Evolutionary conservation across 1,139 yeast species (phyloP), one percentile per base, ranked within the genome.

Genomic region (Arxiozyma slooffiae): DNA sequence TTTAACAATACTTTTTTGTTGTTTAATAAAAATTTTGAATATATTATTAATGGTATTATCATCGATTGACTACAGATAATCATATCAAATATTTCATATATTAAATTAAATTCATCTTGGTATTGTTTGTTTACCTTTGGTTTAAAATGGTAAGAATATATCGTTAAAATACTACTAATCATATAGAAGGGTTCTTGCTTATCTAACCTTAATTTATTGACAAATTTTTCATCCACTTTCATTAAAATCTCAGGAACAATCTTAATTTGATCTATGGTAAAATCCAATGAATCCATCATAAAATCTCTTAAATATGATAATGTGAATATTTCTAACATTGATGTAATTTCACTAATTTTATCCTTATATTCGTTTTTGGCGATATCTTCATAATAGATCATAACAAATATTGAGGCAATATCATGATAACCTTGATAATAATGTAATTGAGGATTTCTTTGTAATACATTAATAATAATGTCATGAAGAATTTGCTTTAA

Each of bases 361-460:
- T 20, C 17, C 6, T 20, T 42, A 6, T 8, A 7, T 14, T 20
- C 11, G 36, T 40, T 8, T 14, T 30, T 30, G 36, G n/a, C 36
- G 14, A 30, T 16, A 20, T 30, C 34, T 23, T 62, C 63, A 16
- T 68, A 71, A 58, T 79, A 79, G 0, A 83, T 77, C 21, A 82
- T 60, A 21, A 85, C 69, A n/a, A 86, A 70, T 9, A 85, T 75
- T 48, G 86, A 77, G 1, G 89, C 90, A 38, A 90, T 72, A 62
- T 92, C 97, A 67, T 92, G 97, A 63, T 78, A 88, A 0, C 98
- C 98, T 67, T 92, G 98, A 64, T 88, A 92, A 66, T 92, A 92
- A 53, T 79, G 72, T 44, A 90, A 70, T 9, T 67, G 60, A 0
- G 90, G 90, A 58, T 83, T 73, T 36, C 73, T 74, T 36, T 88